phyloP scores from a whole-genome alignment of 2,329 filamentous ascomycete genomes.

The Colletotrichum musae region DNA sequence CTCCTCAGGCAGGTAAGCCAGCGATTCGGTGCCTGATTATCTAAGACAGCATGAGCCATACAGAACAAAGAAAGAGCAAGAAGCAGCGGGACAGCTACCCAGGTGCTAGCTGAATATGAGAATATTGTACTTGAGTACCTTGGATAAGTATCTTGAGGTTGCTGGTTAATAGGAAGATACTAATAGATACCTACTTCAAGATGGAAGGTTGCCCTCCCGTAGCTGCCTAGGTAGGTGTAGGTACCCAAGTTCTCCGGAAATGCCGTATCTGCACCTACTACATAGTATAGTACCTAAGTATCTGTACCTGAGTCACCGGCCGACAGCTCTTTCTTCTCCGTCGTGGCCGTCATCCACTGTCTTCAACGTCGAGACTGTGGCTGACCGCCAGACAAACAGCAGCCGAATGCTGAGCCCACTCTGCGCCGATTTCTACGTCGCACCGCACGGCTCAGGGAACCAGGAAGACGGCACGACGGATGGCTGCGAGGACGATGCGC shows the following conservation, averaged over 20 bases:
- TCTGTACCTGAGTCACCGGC: too few relatives aligned
- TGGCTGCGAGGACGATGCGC: conserved; percentile 15
- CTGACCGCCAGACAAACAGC: neutral
- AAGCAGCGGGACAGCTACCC: neutral
- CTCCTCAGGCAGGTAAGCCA: neutral
- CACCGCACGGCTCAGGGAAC: conserved; percentile 14
- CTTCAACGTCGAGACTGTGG: neutral
- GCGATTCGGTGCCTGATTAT: conserved; percentile 13
- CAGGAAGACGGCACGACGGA: neutral
- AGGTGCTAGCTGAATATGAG: neutral
- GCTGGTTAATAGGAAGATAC: too few relatives aligned
- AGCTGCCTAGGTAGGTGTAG: too few relatives aligned
- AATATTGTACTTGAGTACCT: too few relatives aligned
- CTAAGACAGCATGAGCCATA: conserved; percentile 14
- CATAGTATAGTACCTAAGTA: too few relatives aligned
- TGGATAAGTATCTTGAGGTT: too few relatives aligned
- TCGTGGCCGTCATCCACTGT: neutral
- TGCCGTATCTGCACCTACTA: too few relatives aligned
- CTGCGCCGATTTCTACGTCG: conserved; percentile 12
- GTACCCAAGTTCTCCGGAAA: too few relatives aligned
- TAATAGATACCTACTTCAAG: too few relatives aligned
- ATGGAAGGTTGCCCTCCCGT: too few relatives aligned
- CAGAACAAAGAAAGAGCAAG: neutral
- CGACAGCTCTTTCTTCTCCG: neutral
- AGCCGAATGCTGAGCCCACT: conserved; percentile 5